A percentile compares a stretch with the other conserved stretches of the same genome.
Evolutionary conservation across 2,329 filamentous ascomycete species (phyloP).

Genomic region (Fusarium tupiense): DNA sequence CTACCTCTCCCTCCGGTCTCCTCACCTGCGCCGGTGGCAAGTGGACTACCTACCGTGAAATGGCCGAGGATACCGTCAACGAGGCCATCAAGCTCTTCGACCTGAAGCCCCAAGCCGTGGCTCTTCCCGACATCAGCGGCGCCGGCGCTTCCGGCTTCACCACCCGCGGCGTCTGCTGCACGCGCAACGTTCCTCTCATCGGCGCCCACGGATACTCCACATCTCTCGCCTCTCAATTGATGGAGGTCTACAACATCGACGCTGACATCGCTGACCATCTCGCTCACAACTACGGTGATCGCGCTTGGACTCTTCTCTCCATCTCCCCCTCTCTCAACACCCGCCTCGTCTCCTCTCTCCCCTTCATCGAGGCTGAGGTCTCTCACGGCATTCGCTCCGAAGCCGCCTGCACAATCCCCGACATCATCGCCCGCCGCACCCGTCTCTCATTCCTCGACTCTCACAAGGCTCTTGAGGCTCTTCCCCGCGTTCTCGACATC

Average conservation of each 20-base stretch:
- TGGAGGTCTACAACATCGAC: slow-evolving; percentile 51
- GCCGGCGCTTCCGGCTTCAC: slow-evolving; percentile 58
- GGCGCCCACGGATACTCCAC: slow-evolving; percentile 76
- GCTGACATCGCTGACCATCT: slow-evolving; percentile 55
- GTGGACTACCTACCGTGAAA: slow-evolving; percentile 90
- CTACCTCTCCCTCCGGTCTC: slow-evolving; percentile 77
- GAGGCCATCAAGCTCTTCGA: slow-evolving; percentile 75
- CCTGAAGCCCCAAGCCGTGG: slow-evolving; percentile 62
- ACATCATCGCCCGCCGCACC: slow-evolving; percentile 76
- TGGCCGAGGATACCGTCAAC: slow-evolving; percentile 87
- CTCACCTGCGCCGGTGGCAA: slow-evolving; percentile 86
- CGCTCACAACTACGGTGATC: slow-evolving; percentile 57
- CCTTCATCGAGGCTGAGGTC: slow-evolving; percentile 79
- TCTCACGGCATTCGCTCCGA: slow-evolving; percentile 77
- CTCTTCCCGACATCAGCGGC: slow-evolving; percentile 72
- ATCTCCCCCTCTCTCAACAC: slow-evolving; percentile 62
- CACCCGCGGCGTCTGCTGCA: slow-evolving; percentile 78
- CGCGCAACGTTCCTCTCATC: slow-evolving; percentile 76
- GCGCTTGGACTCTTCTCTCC: slow-evolving; percentile 77
- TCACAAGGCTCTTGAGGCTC: slow-evolving; percentile 73
- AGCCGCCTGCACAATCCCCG: slow-evolving; percentile 76
- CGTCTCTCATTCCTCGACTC: slow-evolving; percentile 81
- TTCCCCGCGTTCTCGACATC: slow-evolving; percentile 76
- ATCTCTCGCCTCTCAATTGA: slow-evolving; percentile 47
- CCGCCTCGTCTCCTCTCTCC: slow-evolving; percentile 72